Base-by-base conservation (phyloP, 2,329 filamentous ascomycete species). In the Juglanconis sp. region DNA sequence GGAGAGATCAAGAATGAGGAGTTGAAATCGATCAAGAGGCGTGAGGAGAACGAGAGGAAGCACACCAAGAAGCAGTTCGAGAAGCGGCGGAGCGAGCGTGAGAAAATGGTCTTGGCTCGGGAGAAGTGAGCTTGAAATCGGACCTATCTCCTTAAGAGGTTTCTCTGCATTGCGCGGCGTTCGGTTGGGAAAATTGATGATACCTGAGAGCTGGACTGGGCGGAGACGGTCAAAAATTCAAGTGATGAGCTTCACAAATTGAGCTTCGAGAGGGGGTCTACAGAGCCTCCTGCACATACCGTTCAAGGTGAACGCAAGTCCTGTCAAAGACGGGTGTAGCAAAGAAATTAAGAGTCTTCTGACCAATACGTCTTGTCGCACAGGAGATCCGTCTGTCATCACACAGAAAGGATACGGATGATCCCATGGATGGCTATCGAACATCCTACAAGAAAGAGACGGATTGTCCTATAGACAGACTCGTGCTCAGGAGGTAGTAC, bases 1-100 rank as follows among this genome's bases (percentile, higher is more conserved):
- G 87, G 84, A 53, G 90, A 96, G 80, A 98, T 98, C 77, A 99
- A 99, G 86, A 79, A 79, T 60, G 92, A 96, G 71, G 95, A 98
- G 75, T 74, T 97, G 68, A 87, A 87, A 74, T 85, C 91, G 38
- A 90, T 97, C 73, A 96, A 96, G 86, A 83, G 91, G 68, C 87
- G 87, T 68, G 91, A 96, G 70, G 95, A 99, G 80, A 99, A 99
- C 72, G 91, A 96, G 76, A 84, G 95, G 66, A 92, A 91, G 74
- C 94, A 99, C 74, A 89, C 87, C 61, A 92, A 89, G 80, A 94
- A 95, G 80, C 88, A 91, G 68, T 86, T 89, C 67, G 81, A 68
- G 35, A 70, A 75, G 66, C 85, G 85, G 78, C 76, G 82, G 66
- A 70, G 70, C 30, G 76, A 85, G 4, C 85, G 95, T 71, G 92